Evolutionary conservation across 2,329 filamentous ascomycete genomes (phyloP).

Genomic region (Tolypocladium ophioglossoides): DNA sequence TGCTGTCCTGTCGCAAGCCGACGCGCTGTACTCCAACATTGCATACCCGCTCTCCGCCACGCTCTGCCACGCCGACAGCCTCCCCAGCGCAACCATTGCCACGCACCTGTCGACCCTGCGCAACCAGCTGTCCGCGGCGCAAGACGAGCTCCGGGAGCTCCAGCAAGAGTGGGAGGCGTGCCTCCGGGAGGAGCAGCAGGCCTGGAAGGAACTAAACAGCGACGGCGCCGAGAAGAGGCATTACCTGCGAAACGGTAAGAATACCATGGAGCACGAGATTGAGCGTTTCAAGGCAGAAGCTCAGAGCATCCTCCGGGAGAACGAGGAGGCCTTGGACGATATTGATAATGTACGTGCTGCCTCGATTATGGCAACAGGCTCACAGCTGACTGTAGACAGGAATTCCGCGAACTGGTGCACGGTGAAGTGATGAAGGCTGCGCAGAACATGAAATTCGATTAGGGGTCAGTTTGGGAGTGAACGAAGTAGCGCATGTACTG

Average conservation of each 20-base stretch:
- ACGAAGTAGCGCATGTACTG: neutral
- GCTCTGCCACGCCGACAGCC: constrained; percentile 14
- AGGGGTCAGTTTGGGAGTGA: neutral
- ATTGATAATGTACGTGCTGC: constrained; percentile 1
- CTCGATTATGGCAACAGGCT: too few species aligned
- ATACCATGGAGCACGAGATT: neutral
- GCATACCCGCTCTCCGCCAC: constrained; percentile 20
- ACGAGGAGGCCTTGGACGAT: neutral
- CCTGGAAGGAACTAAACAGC: constrained; percentile 8
- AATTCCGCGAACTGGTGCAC: constrained; percentile 15
- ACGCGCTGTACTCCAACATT: constrained; percentile 20
- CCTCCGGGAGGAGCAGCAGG: constrained; percentile 7
- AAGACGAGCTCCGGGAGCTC: constrained; percentile 12
- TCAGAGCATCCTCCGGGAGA: neutral
- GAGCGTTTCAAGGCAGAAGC: neutral
- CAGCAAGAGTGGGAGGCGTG: constrained; percentile 15
- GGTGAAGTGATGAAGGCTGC: constrained; percentile 13
- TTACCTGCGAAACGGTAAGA: neutral
- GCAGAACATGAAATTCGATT: constrained; percentile 8
- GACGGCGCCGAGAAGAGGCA: neutral
- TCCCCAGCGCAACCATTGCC: constrained; percentile 13
- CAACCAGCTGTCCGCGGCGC: constrained; percentile 10
- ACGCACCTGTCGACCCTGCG: constrained; percentile 14
- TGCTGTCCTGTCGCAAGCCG: constrained; percentile 5
- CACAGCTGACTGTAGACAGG: constrained; percentile 8